Evolutionary conservation across 2,329 filamentous ascomycete species (phyloP).

Genomic region (Cladophialophora yegresii): DNA sequence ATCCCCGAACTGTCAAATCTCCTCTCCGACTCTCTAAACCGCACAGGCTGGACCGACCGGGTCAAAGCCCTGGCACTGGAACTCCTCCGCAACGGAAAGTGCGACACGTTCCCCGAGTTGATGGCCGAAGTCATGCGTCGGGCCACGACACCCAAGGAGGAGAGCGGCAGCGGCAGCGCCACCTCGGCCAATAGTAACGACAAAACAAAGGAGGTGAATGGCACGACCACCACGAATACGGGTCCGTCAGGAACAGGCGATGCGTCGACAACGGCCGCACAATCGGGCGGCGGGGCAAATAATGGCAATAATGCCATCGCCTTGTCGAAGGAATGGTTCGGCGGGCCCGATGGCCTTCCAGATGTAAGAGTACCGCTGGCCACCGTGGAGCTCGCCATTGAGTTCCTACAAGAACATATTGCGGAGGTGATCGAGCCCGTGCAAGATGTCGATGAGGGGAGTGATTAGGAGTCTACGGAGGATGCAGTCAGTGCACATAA

Average conservation of each 20-base stretch:
- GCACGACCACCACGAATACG: not conserved
- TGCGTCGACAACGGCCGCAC: too few relatives aligned
- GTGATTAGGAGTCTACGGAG: slow-evolving; percentile 15
- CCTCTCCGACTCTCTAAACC: slow-evolving; percentile 58
- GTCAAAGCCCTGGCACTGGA: slow-evolving; percentile 58
- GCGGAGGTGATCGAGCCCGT: slow-evolving; percentile 53
- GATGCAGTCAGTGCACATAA: not conserved
- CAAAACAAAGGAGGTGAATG: slow-evolving; percentile 20
- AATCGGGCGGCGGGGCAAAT: not conserved
- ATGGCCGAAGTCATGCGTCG: slow-evolving; percentile 56
- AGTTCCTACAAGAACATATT: slow-evolving; percentile 55
- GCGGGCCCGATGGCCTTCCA: slow-evolving; percentile 41
- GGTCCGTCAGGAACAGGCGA: slow-evolving; percentile 1
- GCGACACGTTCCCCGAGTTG: slow-evolving; percentile 59
- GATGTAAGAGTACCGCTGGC: slow-evolving; percentile 54
- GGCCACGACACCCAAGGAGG: slow-evolving; percentile 40
- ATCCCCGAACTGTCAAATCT: slow-evolving; percentile 59
- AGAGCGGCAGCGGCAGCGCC: slow-evolving; percentile 39
- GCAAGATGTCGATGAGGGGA: slow-evolving; percentile 43
- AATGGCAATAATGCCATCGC: slow-evolving; percentile 38
- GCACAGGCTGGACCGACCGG: slow-evolving; percentile 60
- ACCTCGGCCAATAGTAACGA: slow-evolving; percentile 27
- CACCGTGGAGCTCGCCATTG: slow-evolving; percentile 55
- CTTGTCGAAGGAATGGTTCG: slow-evolving; percentile 41
- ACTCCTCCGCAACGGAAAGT: slow-evolving; percentile 60